Evolutionary conservation across 2,329 filamentous ascomycete species (phyloP).

Genomic region (Fusarium chaquense): DNA sequence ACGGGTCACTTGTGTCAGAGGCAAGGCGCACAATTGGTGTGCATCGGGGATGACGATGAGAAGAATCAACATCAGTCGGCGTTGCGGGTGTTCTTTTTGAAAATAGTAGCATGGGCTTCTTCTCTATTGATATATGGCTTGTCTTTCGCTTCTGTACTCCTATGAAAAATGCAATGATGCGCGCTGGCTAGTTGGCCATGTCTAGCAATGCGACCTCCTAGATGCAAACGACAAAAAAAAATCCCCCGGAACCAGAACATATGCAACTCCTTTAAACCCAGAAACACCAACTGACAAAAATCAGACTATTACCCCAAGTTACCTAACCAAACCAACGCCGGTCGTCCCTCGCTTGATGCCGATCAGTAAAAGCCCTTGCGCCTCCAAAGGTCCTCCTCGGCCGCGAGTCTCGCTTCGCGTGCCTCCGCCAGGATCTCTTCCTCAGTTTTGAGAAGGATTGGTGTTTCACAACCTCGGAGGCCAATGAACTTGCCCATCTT

Average conservation of each 20-base stretch:
- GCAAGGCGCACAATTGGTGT: conserved; percentile 6
- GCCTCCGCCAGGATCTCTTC: conserved; percentile 63
- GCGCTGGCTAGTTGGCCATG: conserved; percentile 38
- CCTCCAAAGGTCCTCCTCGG: conserved; percentile 62
- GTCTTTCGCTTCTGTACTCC: conserved; percentile 29
- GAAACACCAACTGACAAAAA: conserved; percentile 13
- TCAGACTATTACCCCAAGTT: conserved; percentile 12
- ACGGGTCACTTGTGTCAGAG: conserved; percentile 5
- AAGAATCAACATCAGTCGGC: conserved; percentile 24
- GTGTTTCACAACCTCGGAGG: conserved; percentile 66
- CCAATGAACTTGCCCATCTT: conserved; percentile 82
- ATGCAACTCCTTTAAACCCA: conserved; percentile 12
- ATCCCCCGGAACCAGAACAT: not conserved
- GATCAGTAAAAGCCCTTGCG: conserved; percentile 57
- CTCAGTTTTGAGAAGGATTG: conserved; percentile 56
- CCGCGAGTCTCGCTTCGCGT: conserved; percentile 53
- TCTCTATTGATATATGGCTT: conserved; percentile 38
- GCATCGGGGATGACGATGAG: conserved; percentile 3
- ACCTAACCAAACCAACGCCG: conserved; percentile 11
- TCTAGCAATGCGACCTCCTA: conserved; percentile 36
- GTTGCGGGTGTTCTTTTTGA: conserved; percentile 29
- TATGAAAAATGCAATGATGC: conserved; percentile 45
- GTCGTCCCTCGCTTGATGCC: not conserved
- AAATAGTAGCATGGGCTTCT: conserved; percentile 40
- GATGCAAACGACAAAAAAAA: conserved; percentile 19